Conservation (phyloP, 2,329 filamentous ascomycete genomes). For the Paecilomyces sp. region DNA sequence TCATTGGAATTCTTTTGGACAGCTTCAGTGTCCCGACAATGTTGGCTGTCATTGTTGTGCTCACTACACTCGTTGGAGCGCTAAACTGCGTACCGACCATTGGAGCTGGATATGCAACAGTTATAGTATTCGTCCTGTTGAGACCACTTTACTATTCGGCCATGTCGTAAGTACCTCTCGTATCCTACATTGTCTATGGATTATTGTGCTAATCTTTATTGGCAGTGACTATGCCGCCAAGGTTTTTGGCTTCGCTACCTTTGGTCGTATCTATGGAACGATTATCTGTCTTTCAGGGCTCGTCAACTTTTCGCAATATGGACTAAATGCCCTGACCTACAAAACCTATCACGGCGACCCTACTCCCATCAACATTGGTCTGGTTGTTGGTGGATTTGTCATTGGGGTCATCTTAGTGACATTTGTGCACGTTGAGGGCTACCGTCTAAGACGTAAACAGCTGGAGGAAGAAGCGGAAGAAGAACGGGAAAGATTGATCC, state of each 20-base stretch:
- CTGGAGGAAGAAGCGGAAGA: conserved; percentile 11
- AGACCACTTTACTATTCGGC: conserved; percentile 87
- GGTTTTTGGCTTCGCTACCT: conserved; percentile 86
- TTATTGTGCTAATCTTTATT: background rate
- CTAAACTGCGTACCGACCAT: conserved; percentile 65
- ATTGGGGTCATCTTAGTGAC: conserved; percentile 60
- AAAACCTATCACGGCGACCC: conserved; percentile 64
- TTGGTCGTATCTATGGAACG: conserved; percentile 83
- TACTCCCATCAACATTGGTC: conserved; percentile 65
- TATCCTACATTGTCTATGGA: background rate
- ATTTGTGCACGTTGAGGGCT: conserved; percentile 47
- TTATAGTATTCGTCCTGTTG: conserved; percentile 77
- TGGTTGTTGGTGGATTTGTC: conserved; percentile 56
- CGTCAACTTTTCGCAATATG: conserved; percentile 75
- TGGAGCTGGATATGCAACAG: conserved; percentile 62
- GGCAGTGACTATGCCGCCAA: conserved; percentile 73
- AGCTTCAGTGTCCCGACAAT: conserved; percentile 66
- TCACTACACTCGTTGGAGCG: conserved; percentile 67
- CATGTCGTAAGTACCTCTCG: conserved; percentile 52
- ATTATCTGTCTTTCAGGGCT: conserved; percentile 82
- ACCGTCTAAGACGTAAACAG: conserved; percentile 8
- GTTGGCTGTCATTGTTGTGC: conserved; percentile 60
- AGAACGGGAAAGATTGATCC: conserved; percentile 18
- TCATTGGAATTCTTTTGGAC: conserved; percentile 76
- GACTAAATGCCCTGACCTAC: conserved; percentile 71